Evolutionary conservation across 495 filamentous ascomycete species (phyloP).

Genomic region (Acidomyces sp.): DNA sequence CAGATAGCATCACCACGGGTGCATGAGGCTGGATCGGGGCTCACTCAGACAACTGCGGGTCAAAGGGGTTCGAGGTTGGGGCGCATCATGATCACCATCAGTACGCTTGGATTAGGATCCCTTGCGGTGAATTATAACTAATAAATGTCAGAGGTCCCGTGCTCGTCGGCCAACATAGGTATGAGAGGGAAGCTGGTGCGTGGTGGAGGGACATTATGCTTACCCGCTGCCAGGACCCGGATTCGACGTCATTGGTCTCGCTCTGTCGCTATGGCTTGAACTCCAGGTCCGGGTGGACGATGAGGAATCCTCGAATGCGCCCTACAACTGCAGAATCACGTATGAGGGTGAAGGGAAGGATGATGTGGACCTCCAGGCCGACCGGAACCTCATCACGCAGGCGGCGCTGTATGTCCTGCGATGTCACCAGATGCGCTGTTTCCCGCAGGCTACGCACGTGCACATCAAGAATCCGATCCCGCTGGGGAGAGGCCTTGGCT

Average conservation of each 20-base stretch:
- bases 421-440: constrained; percentile 70
- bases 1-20: too few relatives aligned
- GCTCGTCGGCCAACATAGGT: constrained; percentile 91
- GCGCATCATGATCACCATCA: constrained; percentile 13
- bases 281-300: constrained; percentile 52
- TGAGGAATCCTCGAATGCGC: constrained; percentile 40
- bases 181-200: background rate
- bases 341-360: constrained; percentile 76
- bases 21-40: too few relatives aligned
- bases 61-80: too few relatives aligned
- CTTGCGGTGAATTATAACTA: constrained; percentile 1
- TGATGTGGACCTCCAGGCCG: constrained; percentile 61
- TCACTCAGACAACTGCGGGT: too few relatives aligned
- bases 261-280: constrained; percentile 81
- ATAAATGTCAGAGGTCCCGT: constrained; percentile 39
- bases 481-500: constrained; percentile 76
- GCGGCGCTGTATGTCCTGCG: constrained; percentile 84
- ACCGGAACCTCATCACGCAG: constrained; percentile 79
- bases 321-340: constrained; percentile 75
- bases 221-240: constrained; percentile 47
- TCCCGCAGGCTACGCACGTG: constrained; percentile 74
- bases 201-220: background rate
- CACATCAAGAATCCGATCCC: constrained; percentile 92
- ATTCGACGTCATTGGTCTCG: constrained; percentile 93
- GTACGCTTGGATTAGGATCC: constrained; percentile 1